Percentiles rank a stretch among this genome's conserved stretches.
phyloP scores from a whole-genome alignment of 176 grass and related monocot species.

The Carex cristatella region DNA sequence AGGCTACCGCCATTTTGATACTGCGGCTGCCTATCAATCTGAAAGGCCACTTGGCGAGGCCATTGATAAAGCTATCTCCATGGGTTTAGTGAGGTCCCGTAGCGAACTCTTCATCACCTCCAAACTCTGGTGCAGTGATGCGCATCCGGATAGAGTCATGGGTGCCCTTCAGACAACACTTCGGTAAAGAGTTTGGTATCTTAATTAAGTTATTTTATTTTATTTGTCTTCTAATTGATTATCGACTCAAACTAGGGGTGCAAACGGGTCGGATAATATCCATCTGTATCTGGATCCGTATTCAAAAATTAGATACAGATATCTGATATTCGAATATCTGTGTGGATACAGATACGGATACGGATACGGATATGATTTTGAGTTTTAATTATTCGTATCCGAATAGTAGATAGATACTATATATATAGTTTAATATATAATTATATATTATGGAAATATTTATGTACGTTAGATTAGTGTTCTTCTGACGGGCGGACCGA shows the following conservation, averaged over 20 bases:
- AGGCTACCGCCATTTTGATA: conserved; percentile 31
- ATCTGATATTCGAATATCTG: too few species aligned
- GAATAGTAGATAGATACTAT: too few species aligned
- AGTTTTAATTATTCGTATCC: too few species aligned
- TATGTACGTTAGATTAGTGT: too few species aligned
- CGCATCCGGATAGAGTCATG: conserved; percentile 14
- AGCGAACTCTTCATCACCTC: conserved; percentile 36
- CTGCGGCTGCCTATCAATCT: conserved; percentile 16
- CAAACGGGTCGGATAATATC: too few species aligned
- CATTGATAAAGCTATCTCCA: conserved; percentile 13
- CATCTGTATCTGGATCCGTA: background rate
- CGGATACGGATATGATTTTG: too few species aligned
- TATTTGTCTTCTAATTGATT: background rate
- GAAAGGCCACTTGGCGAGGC: conserved; percentile 23
- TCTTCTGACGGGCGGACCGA: too few species aligned
- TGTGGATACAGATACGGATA: too few species aligned
- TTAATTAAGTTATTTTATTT: background rate
- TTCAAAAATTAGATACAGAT: too few species aligned
- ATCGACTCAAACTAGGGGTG: background rate
- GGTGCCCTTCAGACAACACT: conserved; percentile 21
- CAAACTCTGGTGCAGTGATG: conserved; percentile 29
- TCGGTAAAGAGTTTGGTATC: background rate
- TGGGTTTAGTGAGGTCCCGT: conserved; percentile 13
- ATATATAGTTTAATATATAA: too few species aligned
- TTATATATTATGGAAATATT: too few species aligned